Evolutionary conservation across 495 filamentous ascomycete genomes (phyloP), one percentile per base, ranked within the genome.

Genomic region (Aspergillus incahuasiensis): DNA sequence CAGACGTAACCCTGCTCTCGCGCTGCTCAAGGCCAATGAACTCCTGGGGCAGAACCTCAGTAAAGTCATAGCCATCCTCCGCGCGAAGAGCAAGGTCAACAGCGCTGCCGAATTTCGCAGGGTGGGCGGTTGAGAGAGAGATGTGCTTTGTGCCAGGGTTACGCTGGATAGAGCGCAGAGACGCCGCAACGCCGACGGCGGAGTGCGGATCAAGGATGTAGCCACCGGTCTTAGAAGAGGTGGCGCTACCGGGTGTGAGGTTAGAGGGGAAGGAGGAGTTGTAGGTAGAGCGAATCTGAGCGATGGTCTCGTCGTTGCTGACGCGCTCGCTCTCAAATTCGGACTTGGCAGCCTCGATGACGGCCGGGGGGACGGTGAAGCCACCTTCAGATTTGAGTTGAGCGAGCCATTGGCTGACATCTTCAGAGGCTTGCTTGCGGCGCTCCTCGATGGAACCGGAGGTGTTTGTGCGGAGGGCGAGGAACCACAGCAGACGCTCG

Each of bases 161-260:
- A n/a, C 79, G 75, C 34, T 77, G 61, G 35, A 88, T 76, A 6
- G 87, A 87, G 35, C 90, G 76, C 28, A 79, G 57, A 0, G 91
- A 76, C 16, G 88, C 91, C 24, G 83, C 73, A 22, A 97, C 79
- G 45, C 91, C 94, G 40, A 97, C 85, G 1, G 94, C 91, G 4
- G 89, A 85, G 77, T 97, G 94, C 7, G 92, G 92, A 63, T 98
- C 94, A 1, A 96, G 83, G 34, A 97, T 79, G 71, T 97, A 97
- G 16, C 67, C 56, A 56, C 64, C 56, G 41, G 71, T 65, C 64
- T 69, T 59, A 59, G 66, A 65, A 61, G 65, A 60, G 59, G 63
- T 70, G 25, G 67, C 63, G 50, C 65, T 68, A 42, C 67, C 64
- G 11, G 62, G 53, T 21, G 56, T 59, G 32, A 65, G 59, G 48